phyloP scores from a whole-genome alignment of 2,329 filamentous ascomycete species.

The Scortechinia acanthostroma region DNA sequence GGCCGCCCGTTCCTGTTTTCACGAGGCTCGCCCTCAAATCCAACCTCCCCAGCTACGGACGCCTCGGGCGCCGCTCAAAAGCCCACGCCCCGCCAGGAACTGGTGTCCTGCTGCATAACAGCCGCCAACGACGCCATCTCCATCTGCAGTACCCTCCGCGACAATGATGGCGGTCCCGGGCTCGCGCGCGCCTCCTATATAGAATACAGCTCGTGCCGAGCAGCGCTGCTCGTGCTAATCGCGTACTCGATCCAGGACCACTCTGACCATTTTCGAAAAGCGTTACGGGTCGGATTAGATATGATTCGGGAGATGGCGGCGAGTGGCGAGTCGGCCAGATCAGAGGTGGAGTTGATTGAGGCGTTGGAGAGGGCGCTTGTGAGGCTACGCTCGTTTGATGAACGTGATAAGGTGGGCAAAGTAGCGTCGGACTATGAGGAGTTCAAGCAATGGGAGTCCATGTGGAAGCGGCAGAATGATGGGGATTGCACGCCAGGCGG shows the following conservation, averaged over 20 bases:
- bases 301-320: constrained; percentile 44
- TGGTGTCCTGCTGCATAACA: constrained; percentile 43
- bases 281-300: constrained; percentile 36
- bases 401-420: constrained; percentile 18
- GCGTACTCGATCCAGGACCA: constrained; percentile 27
- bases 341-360: constrained; percentile 41
- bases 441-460: constrained; percentile 41
- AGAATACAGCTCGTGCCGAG: constrained; percentile 45
- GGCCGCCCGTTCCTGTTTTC: constrained; percentile 42
- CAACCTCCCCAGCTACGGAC: constrained; percentile 10
- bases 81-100: constrained; percentile 18
- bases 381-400: constrained; percentile 33
- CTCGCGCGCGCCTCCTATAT: constrained; percentile 46
- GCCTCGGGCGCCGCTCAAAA: constrained; percentile 19
- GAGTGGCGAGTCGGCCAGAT: constrained; percentile 40
- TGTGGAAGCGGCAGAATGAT: no score
- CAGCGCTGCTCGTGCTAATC: constrained; percentile 37
- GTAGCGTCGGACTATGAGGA: constrained; percentile 39
- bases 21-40: background rate
- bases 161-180: constrained; percentile 39
- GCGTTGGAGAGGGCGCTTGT: constrained; percentile 39
- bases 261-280: constrained; percentile 30
- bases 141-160: constrained; percentile 36
- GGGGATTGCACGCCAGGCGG: no score
- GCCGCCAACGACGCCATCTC: constrained; percentile 41